Evolutionary conservation across 1,284 basidiomycete genomes (phyloP), one percentile per base, ranked within the genome.

Genomic region (Fistulinella cinereoalba): DNA sequence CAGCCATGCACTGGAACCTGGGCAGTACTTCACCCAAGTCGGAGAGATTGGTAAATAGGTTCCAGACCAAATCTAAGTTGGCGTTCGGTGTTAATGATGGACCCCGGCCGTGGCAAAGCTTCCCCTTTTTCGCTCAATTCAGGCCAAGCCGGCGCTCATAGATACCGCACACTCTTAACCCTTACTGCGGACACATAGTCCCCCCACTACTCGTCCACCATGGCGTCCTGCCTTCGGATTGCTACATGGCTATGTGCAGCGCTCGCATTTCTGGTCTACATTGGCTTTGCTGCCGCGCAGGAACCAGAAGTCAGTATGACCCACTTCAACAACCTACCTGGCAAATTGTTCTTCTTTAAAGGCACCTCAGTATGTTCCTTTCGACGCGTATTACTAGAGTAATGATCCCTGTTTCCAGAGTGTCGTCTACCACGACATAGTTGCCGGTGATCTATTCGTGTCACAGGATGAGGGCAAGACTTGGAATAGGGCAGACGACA

Each of bases 401-500:
- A 16, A 47, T 25, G 22, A 31, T 41, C 6, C 29, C 37, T 40
- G 37, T 45, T 10, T 10, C 19, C 68, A 97, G 84, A 76, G 78
- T 48, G 85, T 85, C 10, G 73, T 97, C 43, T 93, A 91, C 61
- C 90, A 94, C 64, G 94, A 98, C 66, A 68, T 80, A 2, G 58
- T 79, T 16, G 72, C 77, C 11, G 80, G 86, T 10, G 75, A 81
- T 47, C 75, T 98, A 7, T 83, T 83, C 59, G 79, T 94, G 6
- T 95, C 92, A 3, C 72, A 76, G n/a, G 83, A 98, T 62, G 96
- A 99, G 71, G 96, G 96, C 42, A 93, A 86, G 69, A 69, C 71
- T 0, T 98, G 94, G 93, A 66, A 65, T 1, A 65, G 61, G 41
- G 81, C 87, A 41, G 69, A 76, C 0, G 81, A 74, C 38, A 80